Evolutionary conservation across 495 filamentous ascomycete genomes (phyloP), one percentile per base, ranked within the genome.

Genomic region (Astrocystis sublimbata): DNA sequence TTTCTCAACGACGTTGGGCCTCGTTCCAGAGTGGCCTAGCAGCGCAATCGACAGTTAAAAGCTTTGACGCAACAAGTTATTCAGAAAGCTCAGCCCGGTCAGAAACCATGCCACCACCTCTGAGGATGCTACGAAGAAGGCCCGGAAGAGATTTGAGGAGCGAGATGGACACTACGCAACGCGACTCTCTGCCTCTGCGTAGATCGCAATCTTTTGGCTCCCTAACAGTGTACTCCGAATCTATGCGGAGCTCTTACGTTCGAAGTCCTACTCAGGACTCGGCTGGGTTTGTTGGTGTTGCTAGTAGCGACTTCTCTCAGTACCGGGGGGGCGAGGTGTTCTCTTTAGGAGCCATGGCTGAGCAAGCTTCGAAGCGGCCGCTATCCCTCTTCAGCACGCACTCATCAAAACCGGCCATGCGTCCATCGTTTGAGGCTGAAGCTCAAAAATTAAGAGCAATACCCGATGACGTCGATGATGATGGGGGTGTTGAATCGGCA

Each of bases 401-500:
- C 67, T 90, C 88, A 2, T 89, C 88, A 3, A 88, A 92, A 67
- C 88, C 87, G 13, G 82, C 91, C 41, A 78, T 94, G 77, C 82
- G 91, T 41, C 89, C 90, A 10, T 96, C 92, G 1, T 97, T 98
- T 60, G 91, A 98, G 74, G 87, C 85, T 9, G 93, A 96, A 59
- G 91, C 96, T 28, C 88, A 92, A 51, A 89, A 91, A 66, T 86
- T 98, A 63, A 91, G 93, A 8, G 86, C 89, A 58, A 90, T 98
- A 23, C 92, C 93, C 0, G 96, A 99, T 71, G 90, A 93, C 61
- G 63, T 75, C 23, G 82, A 87, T 56, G 90, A 91, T 57, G 92
- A 94, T 73, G 93, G 93, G n/a, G 93, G 93, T 19, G 84, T 97
- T 50, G 94, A 97, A 70, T 92, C 93, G 13, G 92, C 94, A 6